Percentiles rank a stretch among this genome's conserved stretches.
Evolutionary conservation across 768 basidiomycete species (phyloP).

Genomic region (Boletus sp.): DNA sequence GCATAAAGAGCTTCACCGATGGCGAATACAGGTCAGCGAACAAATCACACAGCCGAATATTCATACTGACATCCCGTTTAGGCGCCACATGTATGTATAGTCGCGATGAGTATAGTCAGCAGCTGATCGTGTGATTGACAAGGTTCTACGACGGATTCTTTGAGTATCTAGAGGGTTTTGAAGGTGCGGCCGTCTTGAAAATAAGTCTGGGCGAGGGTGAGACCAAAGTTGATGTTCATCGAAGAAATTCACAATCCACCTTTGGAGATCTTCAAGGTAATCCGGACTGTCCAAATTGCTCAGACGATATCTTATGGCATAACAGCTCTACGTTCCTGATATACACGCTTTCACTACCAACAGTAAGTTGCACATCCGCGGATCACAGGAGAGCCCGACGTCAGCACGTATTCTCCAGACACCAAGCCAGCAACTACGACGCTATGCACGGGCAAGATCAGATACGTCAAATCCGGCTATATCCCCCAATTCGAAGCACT

Average conservation of each 20-base stretch:
- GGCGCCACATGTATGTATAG: constrained; percentile 24
- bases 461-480: constrained; percentile 58
- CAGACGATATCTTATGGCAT: background rate
- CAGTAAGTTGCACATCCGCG: constrained; percentile 6
- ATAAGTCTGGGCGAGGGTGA: too few relatives aligned
- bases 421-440: constrained; percentile 20
- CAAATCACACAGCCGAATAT: background rate
- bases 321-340: constrained; percentile 26
- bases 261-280: constrained; percentile 26
- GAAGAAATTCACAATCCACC: constrained; percentile 23
- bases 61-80: constrained; percentile 5
- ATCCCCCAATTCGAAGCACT: constrained; percentile 59
- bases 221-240: constrained; percentile 1
- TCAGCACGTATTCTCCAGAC: constrained; percentile 5
- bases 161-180: constrained; percentile 24
- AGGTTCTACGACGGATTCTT: constrained; percentile 32
- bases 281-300: too few relatives aligned
- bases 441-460: constrained; percentile 54
- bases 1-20: constrained; percentile 42
- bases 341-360: constrained; percentile 19
- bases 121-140: background rate
- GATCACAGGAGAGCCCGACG: background rate
- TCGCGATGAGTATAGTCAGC: background rate
- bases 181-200: constrained; percentile 13
- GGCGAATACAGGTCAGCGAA: constrained; percentile 38